These are phyloP conservation scores for Tarenaya hassleriana DNA, from an alignment of 345 rosid species.

Conservation along the genomic window DNA sequence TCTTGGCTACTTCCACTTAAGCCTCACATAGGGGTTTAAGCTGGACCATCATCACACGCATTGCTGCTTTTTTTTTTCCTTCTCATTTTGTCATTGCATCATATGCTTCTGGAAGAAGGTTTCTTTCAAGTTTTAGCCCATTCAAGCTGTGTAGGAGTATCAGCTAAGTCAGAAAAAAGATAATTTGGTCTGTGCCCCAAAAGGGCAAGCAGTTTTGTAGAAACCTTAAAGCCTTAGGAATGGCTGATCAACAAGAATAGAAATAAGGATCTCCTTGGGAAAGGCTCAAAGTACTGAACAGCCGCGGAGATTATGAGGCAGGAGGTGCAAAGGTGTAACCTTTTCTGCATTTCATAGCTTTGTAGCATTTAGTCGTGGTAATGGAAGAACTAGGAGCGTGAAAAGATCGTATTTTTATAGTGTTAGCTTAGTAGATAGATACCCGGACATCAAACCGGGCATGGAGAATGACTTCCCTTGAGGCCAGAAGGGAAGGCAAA, in stretches of 20 bases:
- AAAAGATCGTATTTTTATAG: conserved; percentile 31
- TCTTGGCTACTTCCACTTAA: conserved; percentile 38
- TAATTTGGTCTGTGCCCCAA: conserved; percentile 30
- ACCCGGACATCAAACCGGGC: conserved; percentile 18
- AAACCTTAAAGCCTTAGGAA: conserved; percentile 44
- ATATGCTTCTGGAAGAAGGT: conserved; percentile 29
- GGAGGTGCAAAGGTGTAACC: conserved; percentile 38
- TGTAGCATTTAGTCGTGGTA: conserved; percentile 53
- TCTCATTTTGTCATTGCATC: conserved; percentile 32
- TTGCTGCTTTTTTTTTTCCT: conserved; percentile 26
- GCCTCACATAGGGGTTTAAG: conserved; percentile 55
- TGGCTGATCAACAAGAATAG: conserved; percentile 47
- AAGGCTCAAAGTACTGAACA: conserved; percentile 39
- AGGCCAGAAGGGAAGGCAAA: conserved; percentile 40
- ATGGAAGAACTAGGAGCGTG: conserved; percentile 54
- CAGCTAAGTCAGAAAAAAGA: conserved; percentile 28
- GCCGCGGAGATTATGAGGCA: conserved; percentile 27
- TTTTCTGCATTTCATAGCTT: conserved; percentile 35
- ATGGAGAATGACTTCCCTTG: conserved; percentile 35
- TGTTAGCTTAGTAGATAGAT: conserved; percentile 23
- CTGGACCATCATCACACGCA: conserved; percentile 31
- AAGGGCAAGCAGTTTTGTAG: conserved; percentile 35
- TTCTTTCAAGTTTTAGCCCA: conserved; percentile 38
- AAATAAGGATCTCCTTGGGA: conserved; percentile 47
- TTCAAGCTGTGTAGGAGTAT: conserved; percentile 40